Conservation (phyloP, 169 alveolate species). For the Plasmodium relictum region DNA sequence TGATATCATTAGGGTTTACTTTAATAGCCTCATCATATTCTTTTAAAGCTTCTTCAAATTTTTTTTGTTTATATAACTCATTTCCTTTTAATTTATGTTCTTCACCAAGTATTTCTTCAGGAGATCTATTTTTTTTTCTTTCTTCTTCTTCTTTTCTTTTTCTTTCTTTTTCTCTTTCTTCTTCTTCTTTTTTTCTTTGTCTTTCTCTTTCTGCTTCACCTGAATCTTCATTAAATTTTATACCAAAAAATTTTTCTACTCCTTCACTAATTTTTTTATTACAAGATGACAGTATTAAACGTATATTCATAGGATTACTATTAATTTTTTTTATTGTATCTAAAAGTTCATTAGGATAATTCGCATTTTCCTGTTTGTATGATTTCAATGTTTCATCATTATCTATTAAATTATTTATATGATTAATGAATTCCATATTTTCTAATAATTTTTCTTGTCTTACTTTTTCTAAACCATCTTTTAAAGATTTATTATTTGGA, state of each 20-base stretch:
- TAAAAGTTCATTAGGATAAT: slow-evolving; percentile 47
- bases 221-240: slow-evolving; percentile 47
- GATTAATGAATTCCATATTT: slow-evolving; percentile 40
- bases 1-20: slow-evolving; percentile 91
- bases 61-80: slow-evolving; percentile 90
- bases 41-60: slow-evolving; percentile 95
- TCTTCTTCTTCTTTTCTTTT: slow-evolving; percentile 78
- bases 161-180: slow-evolving; percentile 41
- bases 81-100: slow-evolving; percentile 88
- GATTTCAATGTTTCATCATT: slow-evolving; percentile 72
- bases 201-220: slow-evolving; percentile 20
- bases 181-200: slow-evolving; percentile 44
- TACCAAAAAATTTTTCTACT: slow-evolving; percentile 63
- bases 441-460: slow-evolving; percentile 56
- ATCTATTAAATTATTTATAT: slow-evolving; percentile 73
- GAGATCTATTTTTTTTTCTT: slow-evolving; percentile 46
- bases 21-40: slow-evolving; percentile 95
- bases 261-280: slow-evolving; percentile 65
- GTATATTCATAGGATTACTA: slow-evolving; percentile 69
- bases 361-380: slow-evolving; percentile 59
- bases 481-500: slow-evolving; percentile 90
- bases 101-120: slow-evolving; percentile 80
- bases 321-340: slow-evolving; percentile 58
- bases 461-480: slow-evolving; percentile 88
- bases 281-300: slow-evolving; percentile 41